Evolutionary conservation across 805 yeast species (phyloP).

Genomic region (Candida orba): DNA sequence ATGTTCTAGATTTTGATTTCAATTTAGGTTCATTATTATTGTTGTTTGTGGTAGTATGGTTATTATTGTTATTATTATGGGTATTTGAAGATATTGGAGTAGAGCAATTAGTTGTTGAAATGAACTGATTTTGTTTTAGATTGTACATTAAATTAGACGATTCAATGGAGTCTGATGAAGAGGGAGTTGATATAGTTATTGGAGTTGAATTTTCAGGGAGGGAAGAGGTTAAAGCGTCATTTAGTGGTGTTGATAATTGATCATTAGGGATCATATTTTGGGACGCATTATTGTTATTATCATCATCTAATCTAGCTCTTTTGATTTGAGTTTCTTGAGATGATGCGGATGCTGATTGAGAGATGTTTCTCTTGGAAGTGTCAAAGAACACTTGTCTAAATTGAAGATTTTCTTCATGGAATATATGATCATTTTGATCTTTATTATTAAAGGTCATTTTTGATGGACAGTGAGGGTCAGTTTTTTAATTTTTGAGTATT

Average conservation of each 20-base stretch:
- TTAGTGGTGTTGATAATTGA: not conserved
- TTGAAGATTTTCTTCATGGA: conserved; percentile 23
- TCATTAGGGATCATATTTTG: conserved; percentile 1
- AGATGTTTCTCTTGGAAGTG: conserved; percentile 16
- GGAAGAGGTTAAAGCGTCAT: conserved; percentile 1
- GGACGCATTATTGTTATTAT: conserved; percentile 3
- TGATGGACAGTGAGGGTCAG: not conserved
- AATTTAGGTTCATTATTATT: not conserved
- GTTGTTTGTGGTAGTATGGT: too few relatives aligned
- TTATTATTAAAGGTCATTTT: conserved; percentile 32
- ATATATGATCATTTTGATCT: conserved; percentile 30
- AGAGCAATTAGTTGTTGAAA: conserved; percentile 11
- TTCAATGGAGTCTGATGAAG: not conserved
- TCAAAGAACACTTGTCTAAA: conserved; percentile 24
- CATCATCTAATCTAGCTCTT: conserved; percentile 24
- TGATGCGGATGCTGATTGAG: conserved; percentile 9
- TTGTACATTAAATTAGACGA: too few relatives aligned
- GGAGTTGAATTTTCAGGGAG: not conserved
- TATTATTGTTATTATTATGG: too few relatives aligned
- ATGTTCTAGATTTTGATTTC: conserved; percentile 4
- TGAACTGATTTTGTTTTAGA: not conserved
- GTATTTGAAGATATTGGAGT: conserved; percentile 2
- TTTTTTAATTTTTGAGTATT: too few relatives aligned
- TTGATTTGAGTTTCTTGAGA: conserved; percentile 22
- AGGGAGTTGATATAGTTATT: not conserved